Evolutionary conservation across 768 basidiomycete species (phyloP).

Genomic region (Peribolospora baueri): DNA sequence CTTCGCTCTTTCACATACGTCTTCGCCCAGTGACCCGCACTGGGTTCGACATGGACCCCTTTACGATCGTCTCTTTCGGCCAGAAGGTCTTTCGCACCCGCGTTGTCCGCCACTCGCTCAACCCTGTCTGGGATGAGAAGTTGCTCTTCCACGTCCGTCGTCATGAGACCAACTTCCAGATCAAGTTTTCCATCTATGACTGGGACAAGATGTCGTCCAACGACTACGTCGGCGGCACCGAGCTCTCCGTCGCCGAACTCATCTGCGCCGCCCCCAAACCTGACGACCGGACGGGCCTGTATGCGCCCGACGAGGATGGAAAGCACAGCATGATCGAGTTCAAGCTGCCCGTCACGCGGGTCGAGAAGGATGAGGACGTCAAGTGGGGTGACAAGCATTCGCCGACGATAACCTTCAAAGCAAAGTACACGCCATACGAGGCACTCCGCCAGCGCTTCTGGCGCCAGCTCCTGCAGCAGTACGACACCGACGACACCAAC

Average conservation of each 20-base stretch:
- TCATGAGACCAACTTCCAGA: conserved; percentile 51
- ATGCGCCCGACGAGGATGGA: conserved; percentile 31
- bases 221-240: conserved; percentile 62
- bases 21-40: conserved; percentile 42
- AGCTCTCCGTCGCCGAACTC: conserved; percentile 46
- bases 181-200: conserved; percentile 59
- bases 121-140: conserved; percentile 86
- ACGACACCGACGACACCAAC: conserved; percentile 62
- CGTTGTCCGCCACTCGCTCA: conserved; percentile 56
- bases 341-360: conserved; percentile 32
- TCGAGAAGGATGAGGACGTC: conserved; percentile 31
- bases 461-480: conserved; percentile 40
- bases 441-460: conserved; percentile 15
- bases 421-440: conserved; percentile 86
- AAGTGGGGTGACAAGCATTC: conserved; percentile 46
- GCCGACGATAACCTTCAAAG: conserved; percentile 49
- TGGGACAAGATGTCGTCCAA: conserved; percentile 88
- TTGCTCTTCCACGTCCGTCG: conserved; percentile 78
- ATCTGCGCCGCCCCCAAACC: conserved; percentile 42
- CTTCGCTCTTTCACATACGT: neutral
- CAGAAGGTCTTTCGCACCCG: conserved; percentile 91
- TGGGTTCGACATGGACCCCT: conserved; percentile 93
- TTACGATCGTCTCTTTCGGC: conserved; percentile 82
- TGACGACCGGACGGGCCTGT: conserved; percentile 29
- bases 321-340: conserved; percentile 47